Evolutionary conservation across 2,329 filamentous ascomycete genomes (phyloP).

Genomic region (Cytospora piceae): DNA sequence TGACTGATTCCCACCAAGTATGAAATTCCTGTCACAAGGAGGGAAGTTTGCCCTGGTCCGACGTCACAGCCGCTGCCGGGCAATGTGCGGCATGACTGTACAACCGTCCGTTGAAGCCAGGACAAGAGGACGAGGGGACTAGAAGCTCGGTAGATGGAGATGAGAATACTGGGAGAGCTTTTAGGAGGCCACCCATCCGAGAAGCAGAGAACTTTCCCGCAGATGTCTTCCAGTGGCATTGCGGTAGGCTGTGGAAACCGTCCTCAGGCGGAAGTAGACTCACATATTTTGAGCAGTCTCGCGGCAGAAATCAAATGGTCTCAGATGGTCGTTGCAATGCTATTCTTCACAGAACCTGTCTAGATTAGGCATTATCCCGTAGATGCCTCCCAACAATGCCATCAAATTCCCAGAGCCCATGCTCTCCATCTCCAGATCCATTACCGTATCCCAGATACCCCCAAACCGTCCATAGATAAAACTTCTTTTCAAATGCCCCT

Average conservation of each 20-base stretch:
- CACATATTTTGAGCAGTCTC: neutral
- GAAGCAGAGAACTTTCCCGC: neutral
- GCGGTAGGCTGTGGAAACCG: too few species aligned
- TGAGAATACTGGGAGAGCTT: neutral
- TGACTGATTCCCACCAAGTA: neutral
- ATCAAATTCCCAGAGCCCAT: neutral
- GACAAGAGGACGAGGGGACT: neutral
- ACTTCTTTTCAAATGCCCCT: conserved; percentile 5
- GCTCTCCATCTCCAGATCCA: conserved; percentile 1
- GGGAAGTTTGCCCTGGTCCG: conserved; percentile 1
- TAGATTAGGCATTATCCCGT: conserved; percentile 28
- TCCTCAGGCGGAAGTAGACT: neutral
- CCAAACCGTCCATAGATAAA: neutral
- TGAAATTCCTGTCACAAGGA: neutral
- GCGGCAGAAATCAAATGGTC: neutral
- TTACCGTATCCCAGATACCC: neutral
- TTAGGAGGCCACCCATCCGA: neutral
- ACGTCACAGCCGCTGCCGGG: conserved; percentile 14
- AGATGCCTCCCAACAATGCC: neutral
- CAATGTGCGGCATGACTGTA: neutral
- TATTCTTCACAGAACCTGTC: conserved; percentile 27
- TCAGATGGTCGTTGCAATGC: conserved; percentile 14
- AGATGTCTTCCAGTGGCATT: neutral
- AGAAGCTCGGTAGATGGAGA: conserved; percentile 11
- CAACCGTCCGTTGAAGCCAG: neutral